Percentiles rank a stretch among this genome's conserved stretches.
These are phyloP conservation scores for Arabidopsis arenosa DNA, from an alignment of 345 rosid genomes.

Conservation along the genomic window DNA sequence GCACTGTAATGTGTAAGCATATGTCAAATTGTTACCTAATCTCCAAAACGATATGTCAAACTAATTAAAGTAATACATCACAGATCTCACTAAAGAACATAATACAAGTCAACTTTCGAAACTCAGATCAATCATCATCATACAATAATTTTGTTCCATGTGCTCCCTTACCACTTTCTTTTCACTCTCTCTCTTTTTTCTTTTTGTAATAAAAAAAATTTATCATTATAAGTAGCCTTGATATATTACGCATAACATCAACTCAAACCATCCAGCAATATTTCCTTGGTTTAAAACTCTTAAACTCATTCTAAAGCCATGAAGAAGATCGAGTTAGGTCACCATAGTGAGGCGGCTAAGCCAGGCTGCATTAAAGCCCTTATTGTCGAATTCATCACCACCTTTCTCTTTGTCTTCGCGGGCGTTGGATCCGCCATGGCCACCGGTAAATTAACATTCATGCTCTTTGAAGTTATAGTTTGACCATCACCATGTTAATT, in stretches of 20 bases:
- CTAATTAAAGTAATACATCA: not conserved
- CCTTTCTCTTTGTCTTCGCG: conserved; percentile 80
- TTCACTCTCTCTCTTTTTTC: not conserved
- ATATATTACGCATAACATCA: conserved; percentile 3
- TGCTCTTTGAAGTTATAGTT: not conserved
- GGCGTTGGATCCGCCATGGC: conserved; percentile 91
- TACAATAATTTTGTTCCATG: conserved; percentile 31
- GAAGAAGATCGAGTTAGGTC: conserved; percentile 76
- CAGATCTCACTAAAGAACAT: conserved; percentile 14
- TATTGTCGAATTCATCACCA: conserved; percentile 76
- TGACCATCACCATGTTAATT: not conserved
- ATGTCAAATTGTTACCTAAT: not conserved
- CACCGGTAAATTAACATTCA: conserved; percentile 52
- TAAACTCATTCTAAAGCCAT: conserved; percentile 35
- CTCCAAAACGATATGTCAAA: not conserved
- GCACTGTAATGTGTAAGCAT: not conserved
- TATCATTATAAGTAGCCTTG: conserved; percentile 12
- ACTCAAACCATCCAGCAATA: not conserved
- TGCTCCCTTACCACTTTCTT: conserved; percentile 26
- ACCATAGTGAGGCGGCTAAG: conserved; percentile 58
- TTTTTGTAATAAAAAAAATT: not conserved
- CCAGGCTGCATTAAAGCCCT: conserved; percentile 84
- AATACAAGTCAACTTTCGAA: conserved; percentile 28
- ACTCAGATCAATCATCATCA: conserved; percentile 31
- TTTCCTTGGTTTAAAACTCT: not conserved